These are phyloP conservation scores for Celoporthe dispersa DNA, from an alignment of 2,329 filamentous ascomycete species.

Conservation along the genomic window DNA sequence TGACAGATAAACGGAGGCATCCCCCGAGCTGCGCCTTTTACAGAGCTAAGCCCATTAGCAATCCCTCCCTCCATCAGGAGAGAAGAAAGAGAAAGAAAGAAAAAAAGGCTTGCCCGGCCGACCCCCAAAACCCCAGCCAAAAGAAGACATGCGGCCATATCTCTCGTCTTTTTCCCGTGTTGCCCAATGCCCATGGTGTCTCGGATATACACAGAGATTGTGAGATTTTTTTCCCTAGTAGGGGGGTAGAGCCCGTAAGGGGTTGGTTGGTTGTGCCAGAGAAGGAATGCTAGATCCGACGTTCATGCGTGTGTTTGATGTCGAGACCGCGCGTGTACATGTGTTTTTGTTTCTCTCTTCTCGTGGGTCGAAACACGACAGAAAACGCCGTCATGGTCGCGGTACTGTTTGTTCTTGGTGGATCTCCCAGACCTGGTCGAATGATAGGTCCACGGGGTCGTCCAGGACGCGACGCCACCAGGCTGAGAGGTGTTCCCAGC, in stretches of 20 bases:
- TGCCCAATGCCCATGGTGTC: constrained; percentile 10
- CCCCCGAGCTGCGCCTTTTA: constrained; percentile 7
- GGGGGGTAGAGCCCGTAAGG: no score
- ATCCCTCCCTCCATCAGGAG: constrained; percentile 9
- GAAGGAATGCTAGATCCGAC: not conserved
- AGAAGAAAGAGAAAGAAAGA: not conserved
- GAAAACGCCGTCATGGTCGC: constrained; percentile 13
- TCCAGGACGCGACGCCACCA: not conserved
- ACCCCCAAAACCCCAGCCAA: constrained; percentile 4
- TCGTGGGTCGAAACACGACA: constrained; percentile 13
- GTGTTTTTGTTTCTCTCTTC: not conserved
- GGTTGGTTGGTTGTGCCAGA: not conserved
- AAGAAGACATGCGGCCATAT: constrained; percentile 28
- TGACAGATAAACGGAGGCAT: not conserved
- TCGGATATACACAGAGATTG: constrained; percentile 19
- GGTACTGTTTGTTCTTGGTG: not conserved
- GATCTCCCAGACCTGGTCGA: not conserved
- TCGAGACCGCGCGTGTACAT: not conserved
- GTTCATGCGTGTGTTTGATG: not conserved
- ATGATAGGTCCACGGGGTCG: not conserved
- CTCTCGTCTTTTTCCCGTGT: constrained; percentile 13
- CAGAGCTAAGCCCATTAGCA: not conserved
- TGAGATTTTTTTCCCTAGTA: not conserved
- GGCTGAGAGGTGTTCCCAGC: constrained; percentile 22
- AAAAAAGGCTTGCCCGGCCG: not conserved